Evolutionary conservation across 208 protist species (phyloP).

Genomic region (Leishmania guyanensis): DNA sequence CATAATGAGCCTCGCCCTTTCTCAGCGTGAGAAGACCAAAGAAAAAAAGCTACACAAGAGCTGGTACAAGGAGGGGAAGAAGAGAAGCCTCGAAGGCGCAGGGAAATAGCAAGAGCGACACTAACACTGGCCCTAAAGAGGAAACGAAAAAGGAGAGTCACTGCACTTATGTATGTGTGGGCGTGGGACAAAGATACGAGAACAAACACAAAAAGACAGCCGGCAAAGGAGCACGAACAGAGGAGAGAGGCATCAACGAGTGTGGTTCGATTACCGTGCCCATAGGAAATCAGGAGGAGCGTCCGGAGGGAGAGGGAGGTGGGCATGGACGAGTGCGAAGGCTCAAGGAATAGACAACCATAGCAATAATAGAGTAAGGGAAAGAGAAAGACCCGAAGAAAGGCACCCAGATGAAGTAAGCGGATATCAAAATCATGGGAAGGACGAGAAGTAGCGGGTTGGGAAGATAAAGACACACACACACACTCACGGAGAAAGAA

Average conservation of each 20-base stretch:
- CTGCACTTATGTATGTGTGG: background rate
- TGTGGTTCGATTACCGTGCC: background rate
- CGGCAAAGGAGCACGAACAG: background rate
- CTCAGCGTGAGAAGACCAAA: background rate
- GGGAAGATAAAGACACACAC: background rate
- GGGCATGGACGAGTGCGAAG: background rate
- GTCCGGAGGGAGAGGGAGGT: background rate
- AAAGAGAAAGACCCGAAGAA: constrained; percentile 1
- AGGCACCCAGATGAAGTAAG: background rate
- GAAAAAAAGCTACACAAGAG: background rate
- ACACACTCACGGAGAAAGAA: background rate
- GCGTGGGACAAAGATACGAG: background rate
- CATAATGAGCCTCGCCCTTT: background rate
- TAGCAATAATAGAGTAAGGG: background rate
- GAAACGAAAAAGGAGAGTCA: background rate
- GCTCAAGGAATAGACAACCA: background rate
- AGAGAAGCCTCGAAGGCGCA: background rate
- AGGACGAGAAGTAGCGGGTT: background rate
- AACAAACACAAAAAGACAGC: background rate
- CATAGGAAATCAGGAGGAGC: background rate
- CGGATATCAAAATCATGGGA: background rate
- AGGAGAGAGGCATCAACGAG: background rate
- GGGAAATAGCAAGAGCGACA: background rate
- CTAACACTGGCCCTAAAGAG: background rate
- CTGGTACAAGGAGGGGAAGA: background rate